Evolutionary conservation across 805 yeast genomes (phyloP).

Genomic region (Candida verbasci): DNA sequence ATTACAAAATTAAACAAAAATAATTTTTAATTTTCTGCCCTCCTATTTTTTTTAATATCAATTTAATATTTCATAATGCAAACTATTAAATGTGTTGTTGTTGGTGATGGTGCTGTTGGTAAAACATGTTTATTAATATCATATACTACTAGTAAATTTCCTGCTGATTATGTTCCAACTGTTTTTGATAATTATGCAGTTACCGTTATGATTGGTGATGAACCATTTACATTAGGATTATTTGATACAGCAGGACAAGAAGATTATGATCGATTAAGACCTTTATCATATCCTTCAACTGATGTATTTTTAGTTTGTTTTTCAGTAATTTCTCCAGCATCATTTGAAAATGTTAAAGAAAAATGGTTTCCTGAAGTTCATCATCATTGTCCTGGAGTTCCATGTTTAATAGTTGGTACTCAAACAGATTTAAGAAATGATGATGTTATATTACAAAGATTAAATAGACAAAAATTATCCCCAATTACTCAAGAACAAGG

Average conservation of each 20-base stretch:
- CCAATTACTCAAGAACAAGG: constrained; percentile 88
- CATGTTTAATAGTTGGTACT: constrained; percentile 95
- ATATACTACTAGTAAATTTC: constrained; percentile 94
- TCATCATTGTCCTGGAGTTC: constrained; percentile 98
- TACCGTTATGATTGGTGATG: constrained; percentile 95
- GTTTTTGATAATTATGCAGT: constrained; percentile 95
- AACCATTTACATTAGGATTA: constrained; percentile 94
- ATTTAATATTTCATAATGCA: constrained; percentile 29
- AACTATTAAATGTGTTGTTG: constrained; percentile 91
- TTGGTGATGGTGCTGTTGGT: constrained; percentile 99
- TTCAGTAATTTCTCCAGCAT: constrained; percentile 94
- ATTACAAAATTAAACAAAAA: too few species aligned
- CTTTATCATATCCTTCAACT: constrained; percentile 93
- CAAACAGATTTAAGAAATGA: constrained; percentile 94
- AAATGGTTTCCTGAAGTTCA: constrained; percentile 98
- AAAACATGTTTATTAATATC: constrained; percentile 93
- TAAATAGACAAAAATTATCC: constrained; percentile 83
- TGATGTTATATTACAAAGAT: constrained; percentile 82
- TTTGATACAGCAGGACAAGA: constrained; percentile 99
- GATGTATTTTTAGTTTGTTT: constrained; percentile 96
- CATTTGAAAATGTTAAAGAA: constrained; percentile 95
- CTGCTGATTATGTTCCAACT: constrained; percentile 98
- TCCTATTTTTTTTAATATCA: too few species aligned
- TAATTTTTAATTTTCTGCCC: too few species aligned
- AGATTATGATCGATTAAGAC: constrained; percentile 96